A percentile compares a stretch with the other conserved stretches of the same genome.
These are phyloP conservation scores for Apophysomyces sp. DNA, from an alignment of 371 early-diverging fungal species.

Conservation along the genomic window DNA sequence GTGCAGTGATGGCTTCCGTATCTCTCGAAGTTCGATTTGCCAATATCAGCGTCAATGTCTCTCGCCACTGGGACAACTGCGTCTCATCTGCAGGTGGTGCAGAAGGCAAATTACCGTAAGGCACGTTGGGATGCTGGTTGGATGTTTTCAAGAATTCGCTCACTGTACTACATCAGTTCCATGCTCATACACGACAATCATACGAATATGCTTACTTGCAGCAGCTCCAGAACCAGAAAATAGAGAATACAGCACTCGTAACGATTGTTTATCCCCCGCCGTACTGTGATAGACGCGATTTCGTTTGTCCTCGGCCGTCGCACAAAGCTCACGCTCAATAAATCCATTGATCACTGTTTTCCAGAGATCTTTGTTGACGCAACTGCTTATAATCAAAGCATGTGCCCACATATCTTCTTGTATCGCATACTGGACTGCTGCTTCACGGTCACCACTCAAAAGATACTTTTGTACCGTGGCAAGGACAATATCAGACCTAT, in stretches of 20 bases:
- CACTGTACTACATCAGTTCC: slow-evolving; percentile 12
- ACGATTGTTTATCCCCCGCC: slow-evolving; percentile 56
- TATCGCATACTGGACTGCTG: slow-evolving; percentile 75
- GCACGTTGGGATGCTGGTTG: slow-evolving; percentile 25
- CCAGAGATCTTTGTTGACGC: slow-evolving; percentile 82
- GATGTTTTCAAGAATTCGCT: slow-evolving; percentile 29
- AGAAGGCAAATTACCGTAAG: slow-evolving; percentile 16
- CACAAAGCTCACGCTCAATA: slow-evolving; percentile 58
- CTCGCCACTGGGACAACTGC: slow-evolving; percentile 65
- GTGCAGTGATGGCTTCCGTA: slow-evolving; percentile 61
- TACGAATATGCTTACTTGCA: slow-evolving; percentile 43
- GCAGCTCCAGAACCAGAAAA: slow-evolving; percentile 69
- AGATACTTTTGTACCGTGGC: slow-evolving; percentile 64
- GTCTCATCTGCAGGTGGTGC: slow-evolving; percentile 18
- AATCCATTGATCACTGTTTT: slow-evolving; percentile 76
- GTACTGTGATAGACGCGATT: slow-evolving; percentile 27
- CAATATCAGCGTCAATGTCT: slow-evolving; percentile 71
- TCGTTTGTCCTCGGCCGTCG: slow-evolving; percentile 22
- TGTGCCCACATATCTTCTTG: slow-evolving; percentile 83
- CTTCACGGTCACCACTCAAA: slow-evolving; percentile 72
- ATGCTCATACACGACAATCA: not conserved
- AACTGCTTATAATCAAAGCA: slow-evolving; percentile 87
- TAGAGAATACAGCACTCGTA: slow-evolving; percentile 72
- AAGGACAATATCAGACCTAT: slow-evolving; percentile 34
- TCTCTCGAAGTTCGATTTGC: slow-evolving; percentile 86